Evolutionary conservation across 768 basidiomycete species (phyloP).

Genomic region (Auriscalpium vulgare): DNA sequence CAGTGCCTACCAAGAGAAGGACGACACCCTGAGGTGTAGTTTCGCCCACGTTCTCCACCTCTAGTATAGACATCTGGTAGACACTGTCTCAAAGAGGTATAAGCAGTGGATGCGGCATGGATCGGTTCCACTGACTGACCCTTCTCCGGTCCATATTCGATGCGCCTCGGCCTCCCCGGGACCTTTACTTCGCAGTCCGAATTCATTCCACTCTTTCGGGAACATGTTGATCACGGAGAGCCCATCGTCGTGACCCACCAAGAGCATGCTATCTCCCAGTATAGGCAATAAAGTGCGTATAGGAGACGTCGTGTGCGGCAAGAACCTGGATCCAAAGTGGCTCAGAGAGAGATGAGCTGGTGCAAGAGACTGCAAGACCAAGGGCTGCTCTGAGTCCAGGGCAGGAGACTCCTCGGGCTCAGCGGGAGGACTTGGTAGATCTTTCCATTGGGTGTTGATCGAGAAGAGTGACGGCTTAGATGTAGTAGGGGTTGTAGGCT

Average conservation of each 20-base stretch:
- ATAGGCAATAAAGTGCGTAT: conserved; percentile 74
- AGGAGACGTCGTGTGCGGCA: conserved; percentile 69
- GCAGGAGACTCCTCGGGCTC: conserved; percentile 12
- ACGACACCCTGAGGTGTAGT: conserved; percentile 65
- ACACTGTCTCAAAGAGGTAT: conserved; percentile 38
- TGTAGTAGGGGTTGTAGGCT: neutral
- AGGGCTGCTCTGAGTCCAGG: conserved; percentile 24
- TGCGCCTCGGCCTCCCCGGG: conserved; percentile 65
- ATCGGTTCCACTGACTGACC: conserved; percentile 35
- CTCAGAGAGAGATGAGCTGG: conserved; percentile 64
- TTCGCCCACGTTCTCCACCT: conserved; percentile 50
- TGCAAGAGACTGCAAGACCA: conserved; percentile 40
- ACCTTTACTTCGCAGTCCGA: conserved; percentile 34
- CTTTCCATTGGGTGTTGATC: neutral
- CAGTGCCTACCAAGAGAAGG: conserved; percentile 64
- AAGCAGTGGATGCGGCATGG: neutral
- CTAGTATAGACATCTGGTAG: conserved; percentile 69
- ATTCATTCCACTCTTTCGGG: conserved; percentile 59
- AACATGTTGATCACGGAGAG: conserved; percentile 80
- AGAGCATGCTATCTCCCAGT: conserved; percentile 51
- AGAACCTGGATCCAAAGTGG: conserved; percentile 79
- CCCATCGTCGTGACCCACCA: conserved; percentile 75
- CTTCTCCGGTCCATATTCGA: conserved; percentile 71
- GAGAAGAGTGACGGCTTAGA: neutral
- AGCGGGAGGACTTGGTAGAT: neutral